Evolutionary conservation across 768 basidiomycete genomes (phyloP), one percentile per base, ranked within the genome.

Genomic region (Termitomyces titanicus): DNA sequence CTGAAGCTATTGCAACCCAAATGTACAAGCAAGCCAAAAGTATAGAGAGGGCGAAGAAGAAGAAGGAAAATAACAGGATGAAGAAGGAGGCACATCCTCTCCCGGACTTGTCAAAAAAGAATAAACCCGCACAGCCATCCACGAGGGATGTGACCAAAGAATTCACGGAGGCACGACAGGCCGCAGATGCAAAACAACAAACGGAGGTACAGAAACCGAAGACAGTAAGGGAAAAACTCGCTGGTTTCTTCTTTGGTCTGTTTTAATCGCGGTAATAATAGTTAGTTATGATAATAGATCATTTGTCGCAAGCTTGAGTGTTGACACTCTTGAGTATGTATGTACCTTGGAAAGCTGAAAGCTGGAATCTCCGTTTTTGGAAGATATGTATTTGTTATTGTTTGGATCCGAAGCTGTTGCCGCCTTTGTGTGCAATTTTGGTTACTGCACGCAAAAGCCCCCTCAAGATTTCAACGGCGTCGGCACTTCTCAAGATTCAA

Each of bases 401-500:
- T 71, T 75, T 75, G 62, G 55, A 67, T 66, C 52, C 8, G 13
- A 72, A 57, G 70, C 51, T 55, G 45, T 56, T 51, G 64, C 53
- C 38, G 46, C 51, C 45, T 58, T 62, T 62, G 62, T 54, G 63
- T 59, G 60, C 62, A 56, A 62, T 62, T 65, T 64, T 61, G 65
- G 65, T 62, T 57, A 58, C 27, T 31, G 51, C 42, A 58, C 58
- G 62, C 60, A 61, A 66, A 61, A 53, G 65, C 66, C 70, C 65
- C 68, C 69, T 68, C 72, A 76, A 72, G 71, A 74, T 65, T 68
- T 72, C 70, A 70, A 74, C 75, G 74, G 72, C 75, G 70, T 68
- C 71, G 73, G 70, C 72, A 70, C 67, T 70, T 72, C 67, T 75
- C 74, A 76, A 76, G 72, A 72, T 68, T 72, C 74, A 84, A 79